Base-by-base conservation (phyloP, 768 basidiomycete species). In the Suillus decipiens region DNA sequence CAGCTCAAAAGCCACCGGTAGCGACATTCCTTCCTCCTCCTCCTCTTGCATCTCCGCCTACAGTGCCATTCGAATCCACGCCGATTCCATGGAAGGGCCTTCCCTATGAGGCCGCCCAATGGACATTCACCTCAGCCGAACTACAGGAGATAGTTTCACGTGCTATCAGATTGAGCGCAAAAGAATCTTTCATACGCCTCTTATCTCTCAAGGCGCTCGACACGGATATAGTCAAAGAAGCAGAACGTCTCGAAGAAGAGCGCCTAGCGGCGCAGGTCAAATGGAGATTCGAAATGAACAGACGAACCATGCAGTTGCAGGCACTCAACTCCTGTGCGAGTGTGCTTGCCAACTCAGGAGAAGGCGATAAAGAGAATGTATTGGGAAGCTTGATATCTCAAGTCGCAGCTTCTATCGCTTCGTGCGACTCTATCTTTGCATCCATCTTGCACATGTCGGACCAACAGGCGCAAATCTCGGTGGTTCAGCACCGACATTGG, bases 141-240 rank as follows among this genome's bases (percentile, higher is more conserved):
- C 82, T 92, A 36, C 91, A 92, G 69, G 79, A 83, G 28, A 83
- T 91, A 63, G 90, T 91, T 22, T 87, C 89, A 36, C 80, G 84
- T 8, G 88, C 89, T 5, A 90, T 93, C 66, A 84, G 88, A 15
- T 77, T 83, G 22, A 89, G 89, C 11, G 86, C 89, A 0, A 80
- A 82, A 64, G 88, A 89, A 63, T 86, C 88, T 3, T 89, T 86
- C 67, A 84, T 92, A 57, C 89, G 90, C 4, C 78, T 93, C 11
- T 80, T 93, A 24, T 83, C 89, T 14, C 66, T 84, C 15, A 83
- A 89, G 15, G 82, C 83, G 17, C 78, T 90, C 62, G 89, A 91
- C 64, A 78, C 73, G 31, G 80, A 80, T 64, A 77, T 92, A 4
- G 83, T 85, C 0, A 77, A 78, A 31, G 90, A 92, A 71, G 70